Evolutionary conservation across 805 yeast genomes (phyloP), one percentile per base, ranked within the genome.

Genomic region (Wickerhamomyces sydowiorum): DNA sequence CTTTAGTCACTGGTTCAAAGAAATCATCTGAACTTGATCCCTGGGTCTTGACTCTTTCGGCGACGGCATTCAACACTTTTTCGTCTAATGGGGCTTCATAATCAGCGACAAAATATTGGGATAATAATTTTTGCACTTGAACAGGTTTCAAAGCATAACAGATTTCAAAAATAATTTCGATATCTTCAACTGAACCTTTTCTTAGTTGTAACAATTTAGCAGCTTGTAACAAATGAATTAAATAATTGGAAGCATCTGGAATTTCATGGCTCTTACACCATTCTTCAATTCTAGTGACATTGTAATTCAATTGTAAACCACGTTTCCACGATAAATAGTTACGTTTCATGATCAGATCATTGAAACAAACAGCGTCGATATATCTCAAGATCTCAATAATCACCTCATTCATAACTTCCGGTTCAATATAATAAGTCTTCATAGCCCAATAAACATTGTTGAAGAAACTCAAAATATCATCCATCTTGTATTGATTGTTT

Each of bases 221-320:
- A 18, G 95, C 91, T 66, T 93, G 98, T 51, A 89, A 74, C 58
- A 93, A 72, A 59, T 90, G 97, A 48, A 82, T 82, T 60, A 93
- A 74, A 57, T 88, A 81, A 30, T 81, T 78, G 4, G 91, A 77
- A 2, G 95, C 96, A 60, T 90, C 96, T 39, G 85, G 84, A 48
- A 93, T 78, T 40, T 85, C 90, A 62, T 91, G 96, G 7, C 88
- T 80, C 68, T 88, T 91, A 66, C 98, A 91, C 99, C 99, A 93
- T 67, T 93, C 99, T 64, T 89, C 97, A 55, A 93, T 75, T 57
- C 98, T 78, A 3, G 99, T 93, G 41, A 90, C 95, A 63, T 93
- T 93, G 68, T 93, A 93, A 62, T 89, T 93, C 66, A 93, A 80
- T 66, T 93, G 99, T 53, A 93, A 75, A 37, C 98, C 98, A 60